A percentile compares a stretch with the other conserved stretches of the same genome.
Conservation (phyloP, 2,329 filamentous ascomycete genomes). For the Anthostomella pinea region DNA sequence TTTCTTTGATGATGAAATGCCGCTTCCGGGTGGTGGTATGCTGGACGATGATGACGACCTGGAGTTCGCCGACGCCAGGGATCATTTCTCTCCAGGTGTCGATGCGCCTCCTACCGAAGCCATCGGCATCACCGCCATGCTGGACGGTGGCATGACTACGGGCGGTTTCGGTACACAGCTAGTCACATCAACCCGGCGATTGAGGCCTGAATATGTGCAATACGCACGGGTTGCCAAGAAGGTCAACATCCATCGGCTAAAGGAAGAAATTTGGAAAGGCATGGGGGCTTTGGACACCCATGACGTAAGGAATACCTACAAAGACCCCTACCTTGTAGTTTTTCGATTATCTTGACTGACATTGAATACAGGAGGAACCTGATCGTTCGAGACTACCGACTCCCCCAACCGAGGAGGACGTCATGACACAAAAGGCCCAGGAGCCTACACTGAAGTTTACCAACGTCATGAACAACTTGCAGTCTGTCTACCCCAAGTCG, state of each 20-base stretch:
- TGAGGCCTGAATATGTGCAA: slow-evolving; percentile 67
- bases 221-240: slow-evolving; percentile 70
- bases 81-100: slow-evolving; percentile 69
- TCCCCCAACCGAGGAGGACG: slow-evolving; percentile 27
- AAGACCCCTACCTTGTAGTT: slow-evolving; percentile 4
- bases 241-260: slow-evolving; percentile 65
- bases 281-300: slow-evolving; percentile 53
- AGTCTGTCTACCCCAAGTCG: slow-evolving; percentile 79
- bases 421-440: slow-evolving; percentile 29
- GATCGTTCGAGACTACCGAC: slow-evolving; percentile 30
- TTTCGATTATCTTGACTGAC: background rate
- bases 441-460: slow-evolving; percentile 76
- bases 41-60: slow-evolving; percentile 65
- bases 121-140: slow-evolving; percentile 47
- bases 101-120: slow-evolving; percentile 48
- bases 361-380: slow-evolving; percentile 22
- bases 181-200: slow-evolving; percentile 61
- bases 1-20: slow-evolving; percentile 88
- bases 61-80: slow-evolving; percentile 77
- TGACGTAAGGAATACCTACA: slow-evolving; percentile 43
- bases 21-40: slow-evolving; percentile 58
- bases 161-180: slow-evolving; percentile 62
- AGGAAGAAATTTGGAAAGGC: slow-evolving; percentile 69
- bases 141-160: slow-evolving; percentile 49
- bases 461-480: slow-evolving; percentile 83